phyloP scores from a whole-genome alignment of 2,329 filamentous ascomycete genomes.

The Huntiella moniliformis region DNA sequence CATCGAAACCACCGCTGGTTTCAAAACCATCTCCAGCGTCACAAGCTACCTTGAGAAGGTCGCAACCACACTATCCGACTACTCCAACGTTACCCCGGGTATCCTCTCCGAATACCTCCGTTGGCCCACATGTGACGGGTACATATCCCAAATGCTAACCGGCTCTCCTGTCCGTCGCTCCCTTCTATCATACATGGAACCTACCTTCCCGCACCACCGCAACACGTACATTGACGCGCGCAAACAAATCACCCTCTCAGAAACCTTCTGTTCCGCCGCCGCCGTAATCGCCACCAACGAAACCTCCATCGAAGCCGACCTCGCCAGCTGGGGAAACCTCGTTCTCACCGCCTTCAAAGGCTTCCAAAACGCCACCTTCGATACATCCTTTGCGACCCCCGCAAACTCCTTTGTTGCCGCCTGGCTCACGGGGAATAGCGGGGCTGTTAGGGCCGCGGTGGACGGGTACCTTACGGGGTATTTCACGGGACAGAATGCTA shows the following conservation, averaged over 20 bases:
- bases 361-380: constrained; percentile 5
- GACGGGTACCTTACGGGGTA: constrained; percentile 6
- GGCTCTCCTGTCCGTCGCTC: background rate
- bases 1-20: background rate
- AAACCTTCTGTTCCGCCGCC: constrained; percentile 2
- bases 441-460: constrained; percentile 1
- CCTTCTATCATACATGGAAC: constrained; percentile 4
- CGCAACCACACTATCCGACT: background rate
- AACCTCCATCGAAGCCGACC: constrained; percentile 7
- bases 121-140: constrained; percentile 9
- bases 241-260: background rate
- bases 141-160: constrained; percentile 2
- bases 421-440: constrained; percentile 4
- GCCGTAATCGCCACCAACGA: background rate
- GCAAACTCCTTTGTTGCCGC: constrained; percentile 1
- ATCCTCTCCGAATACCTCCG: constrained; percentile 4
- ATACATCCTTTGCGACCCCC: constrained; percentile 3
- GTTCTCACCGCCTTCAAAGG: constrained; percentile 5
- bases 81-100: background rate
- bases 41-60: background rate
- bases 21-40: background rate
- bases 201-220: background rate
- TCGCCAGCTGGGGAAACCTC: constrained; percentile 6
- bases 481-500: background rate
- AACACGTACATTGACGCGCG: background rate